Evolutionary conservation across 1,284 basidiomycete species (phyloP).

Genomic region (Fistulina hepatica): DNA sequence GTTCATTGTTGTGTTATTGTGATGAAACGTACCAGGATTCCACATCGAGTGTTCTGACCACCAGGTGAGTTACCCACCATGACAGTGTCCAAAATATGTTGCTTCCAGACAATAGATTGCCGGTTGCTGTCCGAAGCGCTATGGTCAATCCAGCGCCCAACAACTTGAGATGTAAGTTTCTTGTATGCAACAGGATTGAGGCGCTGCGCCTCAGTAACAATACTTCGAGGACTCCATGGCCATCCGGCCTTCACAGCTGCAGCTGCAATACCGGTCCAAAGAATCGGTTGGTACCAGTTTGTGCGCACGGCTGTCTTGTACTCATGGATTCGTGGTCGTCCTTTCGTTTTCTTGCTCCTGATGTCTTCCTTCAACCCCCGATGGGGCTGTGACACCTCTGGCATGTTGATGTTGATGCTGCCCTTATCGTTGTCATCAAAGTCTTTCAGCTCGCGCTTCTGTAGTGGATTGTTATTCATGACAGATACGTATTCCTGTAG

Average conservation of each 20-base stretch:
- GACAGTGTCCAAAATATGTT: neutral
- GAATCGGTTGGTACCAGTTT: neutral
- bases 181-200: neutral
- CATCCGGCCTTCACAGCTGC: neutral
- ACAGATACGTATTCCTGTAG: no score
- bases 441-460: neutral
- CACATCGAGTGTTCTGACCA: neutral
- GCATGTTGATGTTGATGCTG: neutral
- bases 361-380: neutral
- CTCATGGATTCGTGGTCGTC: no score
- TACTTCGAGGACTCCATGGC: neutral
- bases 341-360: no score
- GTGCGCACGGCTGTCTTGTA: neutral
- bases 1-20: neutral
- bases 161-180: neutral
- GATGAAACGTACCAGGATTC: neutral
- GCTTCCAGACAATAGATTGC: slow-evolving; percentile 3
- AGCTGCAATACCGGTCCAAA: neutral
- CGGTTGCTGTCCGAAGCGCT: no score
- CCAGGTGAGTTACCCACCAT: neutral
- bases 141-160: neutral
- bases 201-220: neutral
- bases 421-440: neutral
- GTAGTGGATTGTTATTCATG: neutral
- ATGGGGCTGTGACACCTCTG: neutral